These are phyloP conservation scores for Bidens hawaiensis DNA, from an alignment of 140 eudicot genomes.

Conservation along the genomic window DNA sequence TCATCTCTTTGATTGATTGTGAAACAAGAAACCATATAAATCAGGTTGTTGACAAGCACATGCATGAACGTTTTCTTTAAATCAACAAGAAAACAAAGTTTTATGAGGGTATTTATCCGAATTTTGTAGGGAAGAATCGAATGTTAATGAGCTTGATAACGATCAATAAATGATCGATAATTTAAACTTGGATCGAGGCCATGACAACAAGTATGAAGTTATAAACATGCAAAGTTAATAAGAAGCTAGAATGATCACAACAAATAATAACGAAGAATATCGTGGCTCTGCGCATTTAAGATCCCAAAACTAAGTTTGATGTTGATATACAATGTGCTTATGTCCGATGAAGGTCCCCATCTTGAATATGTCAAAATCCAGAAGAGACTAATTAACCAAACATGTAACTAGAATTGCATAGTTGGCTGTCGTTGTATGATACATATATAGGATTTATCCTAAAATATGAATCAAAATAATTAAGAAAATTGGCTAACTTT, in stretches of 20 bases:
- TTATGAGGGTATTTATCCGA: neutral
- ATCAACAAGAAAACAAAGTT: neutral
- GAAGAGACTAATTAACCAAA: slow-evolving; percentile 9
- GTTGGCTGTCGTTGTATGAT: neutral
- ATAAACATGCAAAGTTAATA: neutral
- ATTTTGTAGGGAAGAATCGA: neutral
- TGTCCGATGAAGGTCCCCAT: slow-evolving; percentile 17
- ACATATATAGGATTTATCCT: neutral
- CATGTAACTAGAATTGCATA: neutral
- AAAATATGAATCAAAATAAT: no score
- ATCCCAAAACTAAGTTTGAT: slow-evolving; percentile 4
- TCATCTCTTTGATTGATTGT: slow-evolving; percentile 21
- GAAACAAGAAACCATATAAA: slow-evolving; percentile 18
- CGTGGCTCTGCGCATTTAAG: neutral
- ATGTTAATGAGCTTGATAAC: neutral
- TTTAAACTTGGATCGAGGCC: neutral
- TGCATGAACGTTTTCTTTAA: neutral
- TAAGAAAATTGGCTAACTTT: neutral
- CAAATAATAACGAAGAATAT: neutral
- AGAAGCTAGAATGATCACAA: neutral
- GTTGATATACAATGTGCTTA: slow-evolving; percentile 3
- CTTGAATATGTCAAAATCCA: neutral
- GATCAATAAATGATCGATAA: neutral
- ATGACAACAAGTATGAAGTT: neutral
- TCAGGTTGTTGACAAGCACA: slow-evolving; percentile 8